Base-by-base conservation (phyloP, 768 basidiomycete species). In the Podaxis pistillaris region DNA sequence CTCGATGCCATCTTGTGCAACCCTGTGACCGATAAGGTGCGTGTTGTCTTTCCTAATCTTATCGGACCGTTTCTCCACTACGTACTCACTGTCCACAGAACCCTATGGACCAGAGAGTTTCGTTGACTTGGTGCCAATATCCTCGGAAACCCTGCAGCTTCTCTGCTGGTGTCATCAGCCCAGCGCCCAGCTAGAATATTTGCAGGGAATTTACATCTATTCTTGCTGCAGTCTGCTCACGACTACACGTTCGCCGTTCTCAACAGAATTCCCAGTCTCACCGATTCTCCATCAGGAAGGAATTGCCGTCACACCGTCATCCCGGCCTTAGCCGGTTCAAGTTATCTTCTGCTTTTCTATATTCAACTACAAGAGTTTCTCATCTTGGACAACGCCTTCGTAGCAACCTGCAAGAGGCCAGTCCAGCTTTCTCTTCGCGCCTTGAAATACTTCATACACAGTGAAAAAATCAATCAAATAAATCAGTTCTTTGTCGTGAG, bases 261-360 rank as follows among this genome's bases (percentile, higher is more conserved):
- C 28, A 47, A 47, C 46, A 58, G 52, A 28, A 33, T 65, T 69
- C 68, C 40, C 68, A 69, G 65, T 68, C 68, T 64, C 70, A 68
- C 70, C 67, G 67, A 61, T 69, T 58, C 67, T 64, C 68, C 67
- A 69, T 66, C 57, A 33, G 60, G 60, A 53, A 26, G 38, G 28
- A 67, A 60, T 62, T 62, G 44, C 28, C 57, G 52, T 54, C 49
- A 56, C 26, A 44, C 44, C 38, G 22, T 37, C 57, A 62, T 50
- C 66, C 60, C 65, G 60, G 60, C 8, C 53, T 54, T 54, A 4
- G n/a, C 60, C 53, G 52, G 41, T 33, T 17, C 28, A 26, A 22
- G 6, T 28, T 17, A 22, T 37, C 38, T 19, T 56, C 36, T 41
- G 19, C 22, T 37, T 44, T 44, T 46, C 51, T 44, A 30, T 26